phyloP scores from a whole-genome alignment of 2,329 filamentous ascomycete species.

The Aspergillus glaucus region DNA sequence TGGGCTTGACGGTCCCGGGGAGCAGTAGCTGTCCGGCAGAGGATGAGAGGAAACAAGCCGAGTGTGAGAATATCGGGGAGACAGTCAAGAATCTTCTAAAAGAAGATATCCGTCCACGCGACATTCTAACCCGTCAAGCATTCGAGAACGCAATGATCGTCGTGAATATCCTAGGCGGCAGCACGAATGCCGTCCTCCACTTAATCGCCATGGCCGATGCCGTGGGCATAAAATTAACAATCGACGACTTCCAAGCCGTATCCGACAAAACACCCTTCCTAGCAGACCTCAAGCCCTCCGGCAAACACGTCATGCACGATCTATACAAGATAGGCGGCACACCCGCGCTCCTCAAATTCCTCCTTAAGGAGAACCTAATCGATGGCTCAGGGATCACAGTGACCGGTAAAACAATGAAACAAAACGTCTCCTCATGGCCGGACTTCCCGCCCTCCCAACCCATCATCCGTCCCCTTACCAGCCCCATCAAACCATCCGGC shows the following conservation, averaged over 20 bases:
- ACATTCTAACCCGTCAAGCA: conserved; percentile 68
- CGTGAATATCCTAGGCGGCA: conserved; percentile 70
- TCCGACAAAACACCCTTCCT: conserved; percentile 65
- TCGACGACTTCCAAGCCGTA: conserved; percentile 70
- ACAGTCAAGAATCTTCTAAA: conserved; percentile 65
- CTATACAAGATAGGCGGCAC: conserved; percentile 40
- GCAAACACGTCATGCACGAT: conserved; percentile 42
- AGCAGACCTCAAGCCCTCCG: conserved; percentile 63
- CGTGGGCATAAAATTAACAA: conserved; percentile 68
- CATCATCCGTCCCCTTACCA: conserved; percentile 44
- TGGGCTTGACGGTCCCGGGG: conserved; percentile 67
- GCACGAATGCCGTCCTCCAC: conserved; percentile 75
- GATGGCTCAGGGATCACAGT: conserved; percentile 4
- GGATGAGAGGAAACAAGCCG: conserved; percentile 58
- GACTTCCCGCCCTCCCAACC: conserved; percentile 2
- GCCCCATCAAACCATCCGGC: conserved; percentile 60
- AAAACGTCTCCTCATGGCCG: conserved; percentile 4
- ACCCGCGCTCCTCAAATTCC: conserved; percentile 40
- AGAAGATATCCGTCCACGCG: conserved; percentile 65
- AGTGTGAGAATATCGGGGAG: conserved; percentile 62
- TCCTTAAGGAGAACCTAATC: conserved; percentile 6
- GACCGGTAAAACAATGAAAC: conserved; percentile 5
- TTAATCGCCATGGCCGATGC: conserved; percentile 72
- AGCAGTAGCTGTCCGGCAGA: conserved; percentile 70
- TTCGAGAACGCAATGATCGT: conserved; percentile 77